Conservation (phyloP, 352 stramenopile species). For the Pythium periplocum region DNA sequence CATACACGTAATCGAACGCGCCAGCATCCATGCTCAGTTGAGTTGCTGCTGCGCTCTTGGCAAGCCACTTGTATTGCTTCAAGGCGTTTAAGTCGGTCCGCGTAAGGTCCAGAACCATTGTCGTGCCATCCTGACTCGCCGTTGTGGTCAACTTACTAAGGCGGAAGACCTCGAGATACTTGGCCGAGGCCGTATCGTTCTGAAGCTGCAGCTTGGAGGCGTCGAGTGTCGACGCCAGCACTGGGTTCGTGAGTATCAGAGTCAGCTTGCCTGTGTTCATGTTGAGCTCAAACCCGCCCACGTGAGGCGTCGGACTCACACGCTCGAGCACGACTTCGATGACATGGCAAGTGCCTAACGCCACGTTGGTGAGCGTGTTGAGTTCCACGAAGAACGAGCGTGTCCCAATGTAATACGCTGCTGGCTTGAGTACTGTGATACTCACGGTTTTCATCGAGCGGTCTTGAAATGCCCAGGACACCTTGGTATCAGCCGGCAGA, state of each 20-base stretch:
- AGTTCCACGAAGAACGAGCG: constrained; percentile 53
- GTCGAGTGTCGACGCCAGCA: constrained; percentile 37
- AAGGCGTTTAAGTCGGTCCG: constrained; percentile 39
- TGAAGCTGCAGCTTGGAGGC: constrained; percentile 43
- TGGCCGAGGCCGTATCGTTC: constrained; percentile 11
- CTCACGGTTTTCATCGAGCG: constrained; percentile 31
- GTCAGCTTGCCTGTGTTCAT: constrained; percentile 35
- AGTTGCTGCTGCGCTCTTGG: constrained; percentile 18
- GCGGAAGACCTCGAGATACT: constrained; percentile 6
- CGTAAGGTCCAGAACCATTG: constrained; percentile 37
- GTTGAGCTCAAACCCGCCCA: constrained; percentile 44
- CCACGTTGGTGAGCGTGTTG: constrained; percentile 27
- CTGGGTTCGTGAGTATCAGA: constrained; percentile 26
- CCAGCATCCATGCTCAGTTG: constrained; percentile 28
- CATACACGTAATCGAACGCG: constrained; percentile 42
- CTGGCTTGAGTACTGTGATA: constrained; percentile 34
- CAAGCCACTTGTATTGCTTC: constrained; percentile 27
- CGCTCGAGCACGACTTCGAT: constrained; percentile 30
- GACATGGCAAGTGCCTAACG: constrained; percentile 40
- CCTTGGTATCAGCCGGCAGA: constrained; percentile 12
- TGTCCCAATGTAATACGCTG: constrained; percentile 26
- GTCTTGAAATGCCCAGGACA: constrained; percentile 28
- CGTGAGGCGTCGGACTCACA: constrained; percentile 28
- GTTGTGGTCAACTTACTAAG: constrained; percentile 28
- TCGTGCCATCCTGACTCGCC: constrained; percentile 29